phyloP scores from a whole-genome alignment of 2,329 filamentous ascomycete genomes.

The Diaporthe longicolla region DNA sequence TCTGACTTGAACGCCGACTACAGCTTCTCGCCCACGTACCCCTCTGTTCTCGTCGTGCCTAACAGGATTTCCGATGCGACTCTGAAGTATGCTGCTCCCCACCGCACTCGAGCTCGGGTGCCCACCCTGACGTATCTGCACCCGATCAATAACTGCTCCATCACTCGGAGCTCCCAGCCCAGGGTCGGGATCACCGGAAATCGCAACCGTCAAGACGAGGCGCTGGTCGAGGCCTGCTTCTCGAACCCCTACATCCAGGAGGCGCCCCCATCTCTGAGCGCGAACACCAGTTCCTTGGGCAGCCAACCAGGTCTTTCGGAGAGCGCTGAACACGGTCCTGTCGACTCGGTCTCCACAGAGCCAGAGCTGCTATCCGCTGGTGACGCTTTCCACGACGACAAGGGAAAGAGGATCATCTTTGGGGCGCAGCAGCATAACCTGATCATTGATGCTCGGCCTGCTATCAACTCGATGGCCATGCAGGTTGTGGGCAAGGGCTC shows the following conservation, averaged over 20 bases:
- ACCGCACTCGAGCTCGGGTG: conserved; percentile 90
- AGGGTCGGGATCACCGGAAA: conserved; percentile 88
- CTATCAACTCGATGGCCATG: conserved; percentile 94
- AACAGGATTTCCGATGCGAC: conserved; percentile 95
- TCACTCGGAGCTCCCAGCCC: conserved; percentile 94
- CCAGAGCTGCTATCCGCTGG: conserved; percentile 74
- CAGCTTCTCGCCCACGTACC: conserved; percentile 92
- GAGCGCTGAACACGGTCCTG: conserved; percentile 72
- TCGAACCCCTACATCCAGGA: conserved; percentile 72
- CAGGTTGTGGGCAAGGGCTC: conserved; percentile 93
- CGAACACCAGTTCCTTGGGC: conserved; percentile 57
- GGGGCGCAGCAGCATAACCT: conserved; percentile 94
- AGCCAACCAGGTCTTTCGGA: conserved; percentile 70
- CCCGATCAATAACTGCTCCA: conserved; percentile 95
- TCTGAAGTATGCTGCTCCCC: conserved; percentile 91
- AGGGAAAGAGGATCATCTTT: conserved; percentile 78
- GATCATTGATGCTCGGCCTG: conserved; percentile 95
- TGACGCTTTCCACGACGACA: conserved; percentile 68
- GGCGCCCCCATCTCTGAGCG: conserved; percentile 51
- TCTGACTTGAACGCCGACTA: conserved; percentile 93
- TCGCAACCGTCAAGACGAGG: conserved; percentile 95
- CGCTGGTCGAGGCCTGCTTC: conserved; percentile 92
- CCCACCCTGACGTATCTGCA: conserved; percentile 95
- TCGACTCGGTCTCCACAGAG: conserved; percentile 61
- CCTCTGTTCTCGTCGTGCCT: conserved; percentile 86